Percentiles rank a stretch among this genome's conserved stretches.
Evolutionary conservation across 805 yeast genomes (phyloP).

Genomic region (Isabelozyma gotoi): DNA sequence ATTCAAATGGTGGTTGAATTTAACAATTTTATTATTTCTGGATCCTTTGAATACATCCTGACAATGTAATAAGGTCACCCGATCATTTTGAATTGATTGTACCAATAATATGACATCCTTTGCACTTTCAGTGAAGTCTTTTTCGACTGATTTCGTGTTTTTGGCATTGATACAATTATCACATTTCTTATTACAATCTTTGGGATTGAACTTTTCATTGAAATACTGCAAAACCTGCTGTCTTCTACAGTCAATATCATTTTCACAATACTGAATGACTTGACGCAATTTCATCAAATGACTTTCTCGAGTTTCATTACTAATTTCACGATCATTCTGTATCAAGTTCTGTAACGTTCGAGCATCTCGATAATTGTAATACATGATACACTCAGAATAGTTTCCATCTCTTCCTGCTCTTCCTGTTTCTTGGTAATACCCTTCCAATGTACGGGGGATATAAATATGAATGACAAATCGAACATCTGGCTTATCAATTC

Average conservation of each 20-base stretch:
- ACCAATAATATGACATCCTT: slow-evolving; percentile 60
- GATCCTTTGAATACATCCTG: slow-evolving; percentile 84
- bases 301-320: slow-evolving; percentile 63
- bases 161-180: slow-evolving; percentile 69
- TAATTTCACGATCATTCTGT: slow-evolving; percentile 69
- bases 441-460: slow-evolving; percentile 87
- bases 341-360: slow-evolving; percentile 74
- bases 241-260: slow-evolving; percentile 85
- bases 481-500: slow-evolving; percentile 95
- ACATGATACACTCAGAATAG: slow-evolving; percentile 78
- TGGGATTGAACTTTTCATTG: slow-evolving; percentile 74
- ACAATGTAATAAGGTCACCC: slow-evolving; percentile 75
- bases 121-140: slow-evolving; percentile 71
- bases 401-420: slow-evolving; percentile 97
- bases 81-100: slow-evolving; percentile 49
- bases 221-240: slow-evolving; percentile 87
- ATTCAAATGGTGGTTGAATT: slow-evolving; percentile 58
- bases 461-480: slow-evolving; percentile 87
- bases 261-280: slow-evolving; percentile 90
- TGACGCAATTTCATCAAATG: slow-evolving; percentile 76
- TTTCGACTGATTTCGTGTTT: slow-evolving; percentile 41
- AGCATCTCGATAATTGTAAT: slow-evolving; percentile 78
- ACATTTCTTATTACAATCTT: slow-evolving; percentile 68
- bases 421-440: slow-evolving; percentile 97
- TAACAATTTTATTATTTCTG: slow-evolving; percentile 56